A percentile compares a stretch with the other conserved stretches of the same genome.
Conservation (phyloP, 148 eudicot species). For the Linanthus parryae region DNA sequence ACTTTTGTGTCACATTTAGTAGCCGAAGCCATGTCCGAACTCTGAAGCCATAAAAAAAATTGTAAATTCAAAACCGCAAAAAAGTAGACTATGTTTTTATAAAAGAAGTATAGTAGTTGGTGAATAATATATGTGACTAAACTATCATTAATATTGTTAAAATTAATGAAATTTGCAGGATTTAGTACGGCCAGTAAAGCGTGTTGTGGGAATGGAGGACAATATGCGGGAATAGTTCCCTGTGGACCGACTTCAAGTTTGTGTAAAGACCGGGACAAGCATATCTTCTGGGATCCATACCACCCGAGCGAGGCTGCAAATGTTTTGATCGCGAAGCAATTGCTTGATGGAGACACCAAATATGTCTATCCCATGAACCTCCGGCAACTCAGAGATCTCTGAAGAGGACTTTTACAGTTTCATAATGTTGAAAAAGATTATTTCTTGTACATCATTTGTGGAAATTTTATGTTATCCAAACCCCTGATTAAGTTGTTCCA, state of each 20-base stretch:
- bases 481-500: no score
- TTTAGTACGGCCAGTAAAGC: constrained; percentile 76
- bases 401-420: no score
- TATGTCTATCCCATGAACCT: constrained; percentile 77
- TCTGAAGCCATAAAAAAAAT: no score
- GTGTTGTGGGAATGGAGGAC: constrained; percentile 96
- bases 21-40: no score
- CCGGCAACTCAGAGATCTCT: constrained; percentile 59
- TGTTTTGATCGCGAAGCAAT: constrained; percentile 57
- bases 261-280: constrained; percentile 73
- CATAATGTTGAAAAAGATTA: no score
- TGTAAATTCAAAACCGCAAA: no score
- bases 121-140: constrained; percentile 11
- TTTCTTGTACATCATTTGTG: no score
- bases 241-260: constrained; percentile 81
- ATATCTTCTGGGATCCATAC: constrained; percentile 97
- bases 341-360: constrained; percentile 56
- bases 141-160: background rate
- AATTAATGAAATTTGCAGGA: constrained; percentile 33
- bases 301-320: constrained; percentile 98
- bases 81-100: no score
- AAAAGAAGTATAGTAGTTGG: no score
- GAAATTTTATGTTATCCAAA: no score
- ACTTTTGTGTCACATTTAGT: no score
- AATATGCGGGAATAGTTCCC: constrained; percentile 82